These are phyloP conservation scores for Cymbidium sinense DNA, from an alignment of 106 monocot genomes.

Conservation along the genomic window DNA sequence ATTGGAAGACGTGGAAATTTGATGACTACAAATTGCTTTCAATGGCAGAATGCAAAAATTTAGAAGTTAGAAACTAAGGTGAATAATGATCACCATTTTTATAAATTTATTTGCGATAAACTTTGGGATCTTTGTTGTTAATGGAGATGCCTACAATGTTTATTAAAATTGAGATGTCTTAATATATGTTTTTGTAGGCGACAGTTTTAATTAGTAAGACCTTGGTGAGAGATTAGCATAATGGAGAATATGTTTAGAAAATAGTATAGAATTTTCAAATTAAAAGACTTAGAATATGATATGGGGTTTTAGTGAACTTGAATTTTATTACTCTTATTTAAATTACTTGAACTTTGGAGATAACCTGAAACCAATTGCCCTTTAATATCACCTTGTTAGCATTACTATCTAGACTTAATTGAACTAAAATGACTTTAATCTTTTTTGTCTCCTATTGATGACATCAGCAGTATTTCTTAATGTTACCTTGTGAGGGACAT, in stretches of 20 bases:
- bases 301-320: too few relatives aligned
- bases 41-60: not conserved
- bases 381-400: not conserved
- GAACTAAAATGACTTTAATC: not conserved
- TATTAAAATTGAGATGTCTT: too few relatives aligned
- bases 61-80: not conserved
- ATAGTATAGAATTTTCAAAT: too few relatives aligned
- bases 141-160: too few relatives aligned
- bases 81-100: not conserved
- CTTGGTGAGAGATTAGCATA: too few relatives aligned
- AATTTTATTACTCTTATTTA: not conserved
- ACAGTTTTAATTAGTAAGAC: too few relatives aligned
- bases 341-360: not conserved
- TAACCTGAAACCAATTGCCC: too few relatives aligned
- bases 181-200: too few relatives aligned
- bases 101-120: too few relatives aligned
- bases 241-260: too few relatives aligned
- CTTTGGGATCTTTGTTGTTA: too few relatives aligned
- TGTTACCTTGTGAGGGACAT: not conserved
- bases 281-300: too few relatives aligned
- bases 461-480: not conserved
- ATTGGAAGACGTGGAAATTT: not conserved
- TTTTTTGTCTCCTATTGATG: constrained; percentile 2
- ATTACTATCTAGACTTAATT: not conserved
- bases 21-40: not conserved